A percentile compares a stretch with the other conserved stretches of the same genome.
phyloP scores from a whole-genome alignment of 208 protist species.

The Phytomonas sp. region DNA sequence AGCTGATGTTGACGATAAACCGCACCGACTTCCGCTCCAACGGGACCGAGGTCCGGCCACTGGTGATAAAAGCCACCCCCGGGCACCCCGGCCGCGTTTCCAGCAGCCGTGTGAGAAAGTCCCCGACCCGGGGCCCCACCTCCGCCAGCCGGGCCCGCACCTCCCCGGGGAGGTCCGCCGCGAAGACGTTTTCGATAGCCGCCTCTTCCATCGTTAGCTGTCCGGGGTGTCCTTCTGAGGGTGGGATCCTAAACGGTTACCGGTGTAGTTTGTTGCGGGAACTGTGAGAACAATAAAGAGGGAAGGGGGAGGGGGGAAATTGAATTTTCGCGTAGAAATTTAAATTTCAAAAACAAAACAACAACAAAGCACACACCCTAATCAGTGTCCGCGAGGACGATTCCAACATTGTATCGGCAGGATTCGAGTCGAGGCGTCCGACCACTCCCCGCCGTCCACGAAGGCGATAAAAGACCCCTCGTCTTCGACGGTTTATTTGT shows the following conservation, averaged over 20 bases:
- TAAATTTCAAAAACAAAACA: not conserved
- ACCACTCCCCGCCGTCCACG: not conserved
- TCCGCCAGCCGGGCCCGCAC: constrained; percentile 20
- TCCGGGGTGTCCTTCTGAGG: not conserved
- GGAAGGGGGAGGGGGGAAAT: not conserved
- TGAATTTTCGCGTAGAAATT: not conserved
- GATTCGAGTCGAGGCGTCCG: not conserved
- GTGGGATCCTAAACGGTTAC: not conserved
- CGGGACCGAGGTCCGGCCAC: constrained; percentile 67
- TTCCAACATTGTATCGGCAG: not conserved
- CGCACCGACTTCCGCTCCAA: constrained; percentile 82
- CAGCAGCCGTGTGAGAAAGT: constrained; percentile 23
- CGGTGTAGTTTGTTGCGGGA: not conserved
- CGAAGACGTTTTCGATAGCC: constrained; percentile 35
- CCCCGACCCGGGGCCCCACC: constrained; percentile 16
- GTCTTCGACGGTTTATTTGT: not conserved
- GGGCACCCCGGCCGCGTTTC: constrained; percentile 16
- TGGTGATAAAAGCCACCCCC: constrained; percentile 70
- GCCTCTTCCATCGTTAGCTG: constrained; percentile 9
- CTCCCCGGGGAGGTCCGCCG: constrained; percentile 35
- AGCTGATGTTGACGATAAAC: constrained; percentile 81
- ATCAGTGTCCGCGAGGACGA: not conserved
- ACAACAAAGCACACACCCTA: too few relatives aligned
- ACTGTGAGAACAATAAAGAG: not conserved
- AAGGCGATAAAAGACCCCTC: not conserved